Percentiles rank a stretch among this genome's conserved stretches.
Conservation (phyloP, 2,329 filamentous ascomycete species). For the Hypoxylon sp. region DNA sequence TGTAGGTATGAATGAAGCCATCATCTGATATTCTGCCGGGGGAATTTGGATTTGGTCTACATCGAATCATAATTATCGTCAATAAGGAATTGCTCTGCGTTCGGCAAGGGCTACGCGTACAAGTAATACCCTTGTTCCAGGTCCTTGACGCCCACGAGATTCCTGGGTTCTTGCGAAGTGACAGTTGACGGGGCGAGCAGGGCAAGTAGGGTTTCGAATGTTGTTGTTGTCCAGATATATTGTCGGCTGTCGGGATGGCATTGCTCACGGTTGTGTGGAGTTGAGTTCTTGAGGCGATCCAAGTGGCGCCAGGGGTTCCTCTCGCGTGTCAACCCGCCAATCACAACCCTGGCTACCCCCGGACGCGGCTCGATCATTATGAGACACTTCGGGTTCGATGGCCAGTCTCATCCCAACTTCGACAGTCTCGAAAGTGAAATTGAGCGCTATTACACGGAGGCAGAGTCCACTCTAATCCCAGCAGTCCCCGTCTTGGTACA, state of each 20-base stretch:
- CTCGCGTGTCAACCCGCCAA: constrained; percentile 23
- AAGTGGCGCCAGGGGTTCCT: constrained; percentile 36
- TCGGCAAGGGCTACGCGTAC: not conserved
- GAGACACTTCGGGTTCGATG: constrained; percentile 49
- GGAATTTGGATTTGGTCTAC: not conserved
- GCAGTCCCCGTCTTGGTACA: constrained; percentile 25
- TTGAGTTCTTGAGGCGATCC: constrained; percentile 33
- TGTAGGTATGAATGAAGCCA: not conserved
- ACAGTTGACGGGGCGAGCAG: not conserved
- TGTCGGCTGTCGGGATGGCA: constrained; percentile 11
- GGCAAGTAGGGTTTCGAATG: not conserved
- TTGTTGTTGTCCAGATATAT: constrained; percentile 3
- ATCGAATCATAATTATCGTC: not conserved
- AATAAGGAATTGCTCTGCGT: constrained; percentile 8
- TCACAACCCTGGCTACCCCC: constrained; percentile 33
- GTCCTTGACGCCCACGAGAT: constrained; percentile 25
- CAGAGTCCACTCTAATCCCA: constrained; percentile 22
- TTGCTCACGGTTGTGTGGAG: constrained; percentile 18
- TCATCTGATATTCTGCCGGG: not conserved
- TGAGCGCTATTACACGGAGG: constrained; percentile 38
- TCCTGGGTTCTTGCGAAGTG: constrained; percentile 14
- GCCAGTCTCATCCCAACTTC: constrained; percentile 51
- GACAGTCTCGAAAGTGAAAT: constrained; percentile 42
- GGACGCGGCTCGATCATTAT: constrained; percentile 46
- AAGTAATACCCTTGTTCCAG: constrained; percentile 2